phyloP scores from a whole-genome alignment of 768 basidiomycete genomes.

The Rhodotorula paludigena region DNA sequence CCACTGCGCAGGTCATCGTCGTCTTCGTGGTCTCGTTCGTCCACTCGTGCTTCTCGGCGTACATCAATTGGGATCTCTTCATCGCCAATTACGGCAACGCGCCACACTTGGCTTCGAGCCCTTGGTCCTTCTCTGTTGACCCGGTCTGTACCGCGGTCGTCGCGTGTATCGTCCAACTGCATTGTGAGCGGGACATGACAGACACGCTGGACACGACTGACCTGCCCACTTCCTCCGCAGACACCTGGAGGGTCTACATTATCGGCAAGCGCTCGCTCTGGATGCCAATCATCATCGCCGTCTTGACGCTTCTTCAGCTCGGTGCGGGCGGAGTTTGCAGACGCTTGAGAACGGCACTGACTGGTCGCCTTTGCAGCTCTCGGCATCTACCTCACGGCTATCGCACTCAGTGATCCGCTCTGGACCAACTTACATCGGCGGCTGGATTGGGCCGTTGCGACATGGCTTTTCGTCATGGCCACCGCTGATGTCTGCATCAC shows the following conservation, averaged over 20 bases:
- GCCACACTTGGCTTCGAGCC: neutral
- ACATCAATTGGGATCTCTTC: neutral
- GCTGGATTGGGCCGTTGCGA: neutral
- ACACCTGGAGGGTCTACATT: neutral
- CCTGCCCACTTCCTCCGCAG: no score
- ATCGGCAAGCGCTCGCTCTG: neutral
- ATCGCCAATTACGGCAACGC: neutral
- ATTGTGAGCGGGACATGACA: no score
- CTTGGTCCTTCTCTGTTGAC: neutral
- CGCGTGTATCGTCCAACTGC: neutral
- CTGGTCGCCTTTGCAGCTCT: neutral
- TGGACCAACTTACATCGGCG: neutral
- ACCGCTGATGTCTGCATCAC: neutral
- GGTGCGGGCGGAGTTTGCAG: neutral
- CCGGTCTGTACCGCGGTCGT: neutral
- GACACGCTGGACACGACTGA: no score
- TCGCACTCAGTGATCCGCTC: neutral
- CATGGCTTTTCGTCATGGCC: neutral
- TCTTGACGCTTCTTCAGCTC: neutral
- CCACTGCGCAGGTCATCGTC: neutral
- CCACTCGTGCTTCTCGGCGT: neutral
- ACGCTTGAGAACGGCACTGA: neutral
- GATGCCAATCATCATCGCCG: neutral
- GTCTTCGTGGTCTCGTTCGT: neutral
- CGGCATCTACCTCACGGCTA: neutral